Evolutionary conservation across 495 filamentous ascomycete species (phyloP), one percentile per base, ranked within the genome.

Genomic region (Xylaria longipes): DNA sequence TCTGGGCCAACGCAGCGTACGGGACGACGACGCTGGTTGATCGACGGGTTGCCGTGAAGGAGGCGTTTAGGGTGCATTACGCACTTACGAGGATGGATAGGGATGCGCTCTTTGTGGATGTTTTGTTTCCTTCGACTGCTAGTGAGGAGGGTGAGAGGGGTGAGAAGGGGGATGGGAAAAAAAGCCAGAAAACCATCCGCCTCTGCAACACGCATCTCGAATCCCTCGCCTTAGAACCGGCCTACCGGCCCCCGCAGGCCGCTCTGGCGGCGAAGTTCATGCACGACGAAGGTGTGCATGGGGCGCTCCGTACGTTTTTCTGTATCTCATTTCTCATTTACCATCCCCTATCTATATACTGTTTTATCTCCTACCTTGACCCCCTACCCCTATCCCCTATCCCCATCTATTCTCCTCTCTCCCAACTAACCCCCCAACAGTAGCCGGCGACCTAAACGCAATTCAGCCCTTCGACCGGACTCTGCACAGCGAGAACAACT

Each of bases 161-260:
- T n/a, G 71, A 64, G 6, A 3, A 31, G 5, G 56, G 52, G 12
- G 25, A 22, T 82, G n/a, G 37, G 70, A 8, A 54, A 62, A 17
- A 56, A 9, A 50, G 1, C 20, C 45, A 52, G 11, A 76, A 62
- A 43, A 75, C 71, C 0, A 46, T 89, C 0, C 81, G 87, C 37
- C 70, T 89, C 8, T 85, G 87, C 72, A 87, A 85, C 70, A 82
- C 86, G 5, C 88, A 90, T 71, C 84, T 89, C 22, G 88, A 89
- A 71, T 87, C 84, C 12, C 80, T 89, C 1, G 74, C 73, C 0
- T 60, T 72, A 1, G 72, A 81, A 0, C 84, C 84, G 0, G 81
- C 85, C 2, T 62, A 76, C 14, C 80, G 87, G 0, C 84, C 85
- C 0, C 73, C 78, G 9, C 87, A 89, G 73, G 65, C 87, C 2